Evolutionary conservation across 331 rosid species (phyloP), one percentile per base, ranked within the genome.

Genomic region (Cydonia oblonga): DNA sequence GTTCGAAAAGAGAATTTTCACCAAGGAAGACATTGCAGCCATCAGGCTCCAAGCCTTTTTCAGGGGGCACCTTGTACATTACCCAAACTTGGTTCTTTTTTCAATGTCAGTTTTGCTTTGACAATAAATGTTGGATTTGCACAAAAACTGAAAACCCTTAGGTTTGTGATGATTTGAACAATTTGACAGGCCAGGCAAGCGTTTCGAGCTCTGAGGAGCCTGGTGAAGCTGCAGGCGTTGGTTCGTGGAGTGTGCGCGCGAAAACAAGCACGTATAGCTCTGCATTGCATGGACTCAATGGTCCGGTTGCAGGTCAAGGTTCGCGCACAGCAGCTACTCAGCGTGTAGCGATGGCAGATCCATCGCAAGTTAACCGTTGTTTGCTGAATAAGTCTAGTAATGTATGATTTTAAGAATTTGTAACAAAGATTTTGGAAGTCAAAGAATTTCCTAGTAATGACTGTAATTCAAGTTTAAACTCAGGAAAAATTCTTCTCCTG

Each of bases 221-320:
- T 92, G 40, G 97, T 92, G 84, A 92, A 87, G 84, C 73, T 92
- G 68, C 97, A 92, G 79, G 97, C 97, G 9, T 66, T 89, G 88
- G 89, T 73, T 68, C 87, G 96, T 1, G 97, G 97, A 24, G 90
- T 56, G 64, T 63, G 59, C 1, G 88, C 73, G 58, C 84, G 95
- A 81, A 86, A 76, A 38, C 96, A 89, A 38, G 80, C 96, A 0
- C 85, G 90, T 13, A 51, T 88, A 24, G 96, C 97, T 8, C 80
- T 87, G 76, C 85, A 85, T 9, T 92, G 91, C 84, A 90, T 92
- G 95, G 87, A 84, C 1, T 86, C 92, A 0, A 78, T 92, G 19
- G 88, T 85, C 4, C 81, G 81, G 5, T 80, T 92, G 75, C 96
- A 92, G 75, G 84, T 92, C 64, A 85, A 85, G 63, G 85, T 92